These are phyloP conservation scores for Aureobasidium vineae DNA, from an alignment of 2,329 filamentous ascomycete genomes.

Conservation along the genomic window DNA sequence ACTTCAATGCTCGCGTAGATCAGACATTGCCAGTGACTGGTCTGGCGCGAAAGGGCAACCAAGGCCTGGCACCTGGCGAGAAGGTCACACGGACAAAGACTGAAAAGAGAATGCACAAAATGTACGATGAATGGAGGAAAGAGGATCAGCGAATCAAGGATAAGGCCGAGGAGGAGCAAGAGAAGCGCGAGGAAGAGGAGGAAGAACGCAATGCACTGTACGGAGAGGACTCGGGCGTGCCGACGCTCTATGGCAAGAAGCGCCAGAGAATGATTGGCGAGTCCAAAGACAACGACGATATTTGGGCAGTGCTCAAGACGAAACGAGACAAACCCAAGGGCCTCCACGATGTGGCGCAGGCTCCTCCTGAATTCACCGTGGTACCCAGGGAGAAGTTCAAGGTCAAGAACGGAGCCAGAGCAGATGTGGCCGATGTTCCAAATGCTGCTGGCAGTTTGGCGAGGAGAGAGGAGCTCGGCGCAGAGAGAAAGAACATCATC, in stretches of 20 bases:
- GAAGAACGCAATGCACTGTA: slow-evolving; percentile 62
- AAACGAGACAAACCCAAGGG: slow-evolving; percentile 58
- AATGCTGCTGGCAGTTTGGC: slow-evolving; percentile 68
- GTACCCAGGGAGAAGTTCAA: slow-evolving; percentile 63
- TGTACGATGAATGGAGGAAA: slow-evolving; percentile 65
- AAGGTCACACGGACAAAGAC: slow-evolving; percentile 74
- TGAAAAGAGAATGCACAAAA: slow-evolving; percentile 69
- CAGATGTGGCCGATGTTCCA: slow-evolving; percentile 67
- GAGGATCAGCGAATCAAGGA: slow-evolving; percentile 74
- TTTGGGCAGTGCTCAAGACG: slow-evolving; percentile 72
- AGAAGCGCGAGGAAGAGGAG: slow-evolving; percentile 63
- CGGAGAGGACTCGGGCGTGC: slow-evolving; percentile 61
- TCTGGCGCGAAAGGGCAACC: slow-evolving; percentile 59
- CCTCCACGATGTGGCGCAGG: slow-evolving; percentile 62
- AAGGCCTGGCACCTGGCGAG: slow-evolving; percentile 62
- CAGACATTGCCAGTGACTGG: slow-evolving; percentile 74
- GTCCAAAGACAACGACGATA: slow-evolving; percentile 62
- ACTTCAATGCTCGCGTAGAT: slow-evolving; percentile 81
- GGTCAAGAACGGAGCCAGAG: slow-evolving; percentile 61
- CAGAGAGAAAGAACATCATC: slow-evolving; percentile 66
- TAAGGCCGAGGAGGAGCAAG: slow-evolving; percentile 69
- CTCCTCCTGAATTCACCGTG: slow-evolving; percentile 70
- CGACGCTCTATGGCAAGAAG: slow-evolving; percentile 53
- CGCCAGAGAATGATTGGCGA: slow-evolving; percentile 45
- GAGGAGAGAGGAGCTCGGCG: slow-evolving; percentile 69